phyloP scores from a whole-genome alignment of 1,139 yeast genomes.

The Geotrichum klebahnii region DNA sequence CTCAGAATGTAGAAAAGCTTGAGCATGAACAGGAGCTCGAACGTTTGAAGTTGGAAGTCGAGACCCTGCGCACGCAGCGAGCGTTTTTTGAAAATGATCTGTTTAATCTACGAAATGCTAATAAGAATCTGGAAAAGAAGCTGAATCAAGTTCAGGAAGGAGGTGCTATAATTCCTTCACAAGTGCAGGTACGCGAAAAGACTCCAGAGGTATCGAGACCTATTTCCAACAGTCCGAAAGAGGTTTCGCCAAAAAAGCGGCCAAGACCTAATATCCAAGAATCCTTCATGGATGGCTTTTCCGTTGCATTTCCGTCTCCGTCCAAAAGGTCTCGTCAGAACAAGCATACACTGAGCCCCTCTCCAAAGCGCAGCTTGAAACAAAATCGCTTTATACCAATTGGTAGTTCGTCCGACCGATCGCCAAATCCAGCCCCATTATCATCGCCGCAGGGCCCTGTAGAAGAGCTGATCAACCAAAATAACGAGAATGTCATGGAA shows the following conservation, averaged over 20 bases:
- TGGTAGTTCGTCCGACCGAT: constrained; percentile 13
- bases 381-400: constrained; percentile 3
- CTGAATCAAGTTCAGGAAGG: constrained; percentile 24
- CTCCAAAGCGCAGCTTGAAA: constrained; percentile 3
- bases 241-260: constrained; percentile 20
- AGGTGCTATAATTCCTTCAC: constrained; percentile 4
- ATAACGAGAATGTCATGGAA: background rate
- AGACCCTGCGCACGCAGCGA: constrained; percentile 64
- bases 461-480: background rate
- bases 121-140: constrained; percentile 5
- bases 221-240: background rate
- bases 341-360: background rate
- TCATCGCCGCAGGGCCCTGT: constrained; percentile 2
- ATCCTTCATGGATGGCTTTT: constrained; percentile 32
- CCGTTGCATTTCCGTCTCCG: constrained; percentile 14
- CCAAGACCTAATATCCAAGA: constrained; percentile 27
- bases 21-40: constrained; percentile 45
- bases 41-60: constrained; percentile 46
- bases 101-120: constrained; percentile 2
- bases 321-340: constrained; percentile 15
- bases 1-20: constrained; percentile 46
- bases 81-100: constrained; percentile 52
- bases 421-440: background rate
- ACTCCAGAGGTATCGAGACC: constrained; percentile 1
- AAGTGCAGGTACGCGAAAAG: constrained; percentile 3